Conservation (phyloP, 202 grass and related monocot species). For the Elaeis oleifera region DNA sequence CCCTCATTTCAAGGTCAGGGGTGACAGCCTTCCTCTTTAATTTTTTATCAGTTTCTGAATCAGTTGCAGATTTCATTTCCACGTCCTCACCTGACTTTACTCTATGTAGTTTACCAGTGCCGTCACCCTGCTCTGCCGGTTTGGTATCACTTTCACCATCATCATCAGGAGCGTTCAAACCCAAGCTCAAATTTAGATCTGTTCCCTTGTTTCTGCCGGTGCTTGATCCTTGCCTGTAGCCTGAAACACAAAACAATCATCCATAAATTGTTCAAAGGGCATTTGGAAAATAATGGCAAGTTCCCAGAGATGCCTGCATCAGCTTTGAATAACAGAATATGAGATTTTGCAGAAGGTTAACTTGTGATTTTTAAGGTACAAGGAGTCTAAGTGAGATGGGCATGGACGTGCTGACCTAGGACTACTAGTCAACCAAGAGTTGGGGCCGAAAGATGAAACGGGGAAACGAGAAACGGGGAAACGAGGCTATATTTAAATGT, state of each 20-base stretch:
- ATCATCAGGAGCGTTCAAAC: slow-evolving; percentile 55
- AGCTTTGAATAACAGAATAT: neutral
- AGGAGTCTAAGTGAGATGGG: too few species aligned
- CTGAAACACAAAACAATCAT: slow-evolving; percentile 37
- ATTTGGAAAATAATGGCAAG: neutral
- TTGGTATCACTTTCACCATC: slow-evolving; percentile 53
- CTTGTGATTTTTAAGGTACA: too few species aligned
- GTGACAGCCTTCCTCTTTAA: slow-evolving; percentile 50
- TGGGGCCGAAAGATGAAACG: too few species aligned
- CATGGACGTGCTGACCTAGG: too few species aligned
- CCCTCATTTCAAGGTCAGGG: slow-evolving; percentile 59
- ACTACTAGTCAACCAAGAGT: too few species aligned
- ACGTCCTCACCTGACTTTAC: neutral
- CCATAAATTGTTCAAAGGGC: neutral
- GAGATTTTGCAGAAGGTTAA: too few species aligned
- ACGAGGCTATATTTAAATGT: too few species aligned
- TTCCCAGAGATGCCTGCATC: neutral
- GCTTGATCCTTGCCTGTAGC: slow-evolving; percentile 40
- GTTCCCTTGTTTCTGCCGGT: slow-evolving; percentile 44
- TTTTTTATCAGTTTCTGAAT: slow-evolving; percentile 28
- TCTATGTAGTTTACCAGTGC: neutral
- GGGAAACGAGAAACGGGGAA: too few species aligned
- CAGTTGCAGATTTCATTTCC: slow-evolving; percentile 16
- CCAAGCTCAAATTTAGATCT: slow-evolving; percentile 84
- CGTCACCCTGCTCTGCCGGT: slow-evolving; percentile 25